Evolutionary conservation across 2,329 filamentous ascomycete species (phyloP), one percentile per base, ranked within the genome.

Genomic region (Microsporum audouinii): DNA sequence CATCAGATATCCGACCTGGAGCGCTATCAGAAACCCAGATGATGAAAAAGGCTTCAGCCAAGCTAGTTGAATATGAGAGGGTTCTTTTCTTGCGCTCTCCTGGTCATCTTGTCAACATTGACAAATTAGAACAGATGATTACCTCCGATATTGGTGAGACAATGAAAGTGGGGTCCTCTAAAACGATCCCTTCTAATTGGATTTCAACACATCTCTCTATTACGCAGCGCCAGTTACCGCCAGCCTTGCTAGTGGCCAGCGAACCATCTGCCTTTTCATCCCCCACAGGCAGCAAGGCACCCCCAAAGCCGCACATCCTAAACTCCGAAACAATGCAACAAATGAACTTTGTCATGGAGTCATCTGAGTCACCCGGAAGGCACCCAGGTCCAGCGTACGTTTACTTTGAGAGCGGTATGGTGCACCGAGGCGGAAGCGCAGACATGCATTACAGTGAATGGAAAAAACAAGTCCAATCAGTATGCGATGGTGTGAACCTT

Each of bases 21-120:
- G 55, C 57, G 8, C 58, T 62, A 34, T 65, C 63, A 0, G 62
- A 63, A 53, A 59, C 60, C 2, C 59, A 59, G 10, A 60, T 66
- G 2, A 60, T 66, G 5, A 62, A 62, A 53, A 60, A 53, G 51
- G 73, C 14, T 63, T 74, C 17, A 68, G 71, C 27, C 69, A 74
- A 75, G 57, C 73, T 77, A 61, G 70, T 72, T 69, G 71, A 72
- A 39, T 78, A 78, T 63, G 74, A 77, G 57, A 72, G 75, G 43
- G 72, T 77, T 0, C 63, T 78, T 1, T 78, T 76, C 64, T 65
- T 78, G 2, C 73, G 72, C 41, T 72, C 73, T 0, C 76, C 76
- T 0, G 76, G 76, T 0, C 61, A 78, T 47, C 63, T 75, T 0
- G 65, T 76, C 33, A 71, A 78, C 55, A 71, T 68, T 0, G 66